A percentile compares a stretch with the other conserved stretches of the same genome.
These are phyloP conservation scores for Akanthomyces dipterigenus DNA, from an alignment of 2,329 filamentous ascomycete species.

Conservation along the genomic window DNA sequence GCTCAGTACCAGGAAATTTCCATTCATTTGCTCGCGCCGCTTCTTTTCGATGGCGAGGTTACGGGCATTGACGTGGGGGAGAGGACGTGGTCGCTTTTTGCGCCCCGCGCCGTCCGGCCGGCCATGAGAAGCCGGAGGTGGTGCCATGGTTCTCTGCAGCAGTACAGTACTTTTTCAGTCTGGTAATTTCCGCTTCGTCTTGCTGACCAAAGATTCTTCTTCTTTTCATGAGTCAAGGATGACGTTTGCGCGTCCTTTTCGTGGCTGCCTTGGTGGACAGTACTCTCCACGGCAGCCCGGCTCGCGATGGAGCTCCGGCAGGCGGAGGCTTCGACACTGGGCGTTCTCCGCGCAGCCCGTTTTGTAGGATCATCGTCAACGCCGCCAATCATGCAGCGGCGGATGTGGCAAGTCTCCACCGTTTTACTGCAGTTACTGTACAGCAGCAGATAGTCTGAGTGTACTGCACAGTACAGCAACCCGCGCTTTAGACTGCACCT, in stretches of 20 bases:
- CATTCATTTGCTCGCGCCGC: constrained; percentile 4
- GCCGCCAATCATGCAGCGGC: background rate
- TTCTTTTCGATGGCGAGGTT: constrained; percentile 7
- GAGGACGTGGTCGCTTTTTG: constrained; percentile 1
- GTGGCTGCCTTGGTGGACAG: too few relatives aligned
- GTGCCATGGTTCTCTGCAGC: background rate
- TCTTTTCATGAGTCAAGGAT: too few relatives aligned
- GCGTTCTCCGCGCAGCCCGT: background rate
- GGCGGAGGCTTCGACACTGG: background rate
- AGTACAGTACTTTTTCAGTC: background rate
- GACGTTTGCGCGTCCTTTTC: too few relatives aligned
- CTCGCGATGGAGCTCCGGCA: background rate
- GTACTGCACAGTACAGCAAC: background rate
- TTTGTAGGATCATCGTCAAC: too few relatives aligned
- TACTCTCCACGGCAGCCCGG: background rate
- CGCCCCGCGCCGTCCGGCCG: background rate
- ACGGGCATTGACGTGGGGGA: constrained; percentile 3
- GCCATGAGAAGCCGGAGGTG: background rate
- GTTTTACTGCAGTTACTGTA: background rate
- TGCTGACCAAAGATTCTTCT: too few relatives aligned
- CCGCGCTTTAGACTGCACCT: background rate
- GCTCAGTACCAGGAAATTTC: constrained; percentile 1
- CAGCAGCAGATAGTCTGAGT: background rate
- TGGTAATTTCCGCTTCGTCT: too few relatives aligned
- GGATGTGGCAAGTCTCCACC: background rate